Conservation (phyloP, 257 asterid species). For the Cordia subcordata region DNA sequence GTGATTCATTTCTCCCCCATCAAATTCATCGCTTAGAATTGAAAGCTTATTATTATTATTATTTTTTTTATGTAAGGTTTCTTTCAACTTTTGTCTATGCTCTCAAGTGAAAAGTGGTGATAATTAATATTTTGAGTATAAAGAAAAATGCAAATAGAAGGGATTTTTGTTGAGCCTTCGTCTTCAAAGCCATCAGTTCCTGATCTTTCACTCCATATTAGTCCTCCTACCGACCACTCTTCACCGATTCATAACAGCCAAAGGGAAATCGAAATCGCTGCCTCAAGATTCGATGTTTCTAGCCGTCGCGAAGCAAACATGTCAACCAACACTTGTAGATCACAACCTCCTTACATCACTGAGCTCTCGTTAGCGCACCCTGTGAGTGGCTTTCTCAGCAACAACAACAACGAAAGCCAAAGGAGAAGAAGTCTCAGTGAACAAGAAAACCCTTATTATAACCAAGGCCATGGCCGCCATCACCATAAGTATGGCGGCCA, state of each 20-base stretch:
- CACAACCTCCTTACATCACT: slow-evolving; percentile 33
- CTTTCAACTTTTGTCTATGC: neutral
- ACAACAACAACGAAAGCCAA: slow-evolving; percentile 7
- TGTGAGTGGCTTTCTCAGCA: neutral
- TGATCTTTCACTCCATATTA: slow-evolving; percentile 84
- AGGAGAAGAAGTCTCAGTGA: slow-evolving; percentile 11
- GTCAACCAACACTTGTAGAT: slow-evolving; percentile 5
- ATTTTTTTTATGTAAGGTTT: too few relatives aligned
- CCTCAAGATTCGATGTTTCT: slow-evolving; percentile 25
- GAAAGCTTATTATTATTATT: too few relatives aligned
- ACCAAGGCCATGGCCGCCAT: neutral
- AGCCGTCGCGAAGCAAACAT: slow-evolving; percentile 15
- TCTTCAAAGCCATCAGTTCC: slow-evolving; percentile 41
- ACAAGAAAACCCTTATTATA: slow-evolving; percentile 45
- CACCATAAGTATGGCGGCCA: slow-evolving; percentile 9
- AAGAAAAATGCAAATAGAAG: slow-evolving; percentile 73
- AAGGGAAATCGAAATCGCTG: slow-evolving; percentile 4
- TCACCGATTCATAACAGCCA: slow-evolving; percentile 27
- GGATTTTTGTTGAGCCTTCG: slow-evolving; percentile 52
- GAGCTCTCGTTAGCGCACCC: slow-evolving; percentile 79
- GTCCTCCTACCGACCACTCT: slow-evolving; percentile 51
- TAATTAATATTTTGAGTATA: too few relatives aligned
- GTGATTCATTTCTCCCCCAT: too few relatives aligned
- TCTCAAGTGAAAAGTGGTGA: neutral
- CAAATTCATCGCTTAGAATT: too few relatives aligned